Conservation (phyloP, 2,329 filamentous ascomycete genomes). For the Paecilomyces sp. region DNA sequence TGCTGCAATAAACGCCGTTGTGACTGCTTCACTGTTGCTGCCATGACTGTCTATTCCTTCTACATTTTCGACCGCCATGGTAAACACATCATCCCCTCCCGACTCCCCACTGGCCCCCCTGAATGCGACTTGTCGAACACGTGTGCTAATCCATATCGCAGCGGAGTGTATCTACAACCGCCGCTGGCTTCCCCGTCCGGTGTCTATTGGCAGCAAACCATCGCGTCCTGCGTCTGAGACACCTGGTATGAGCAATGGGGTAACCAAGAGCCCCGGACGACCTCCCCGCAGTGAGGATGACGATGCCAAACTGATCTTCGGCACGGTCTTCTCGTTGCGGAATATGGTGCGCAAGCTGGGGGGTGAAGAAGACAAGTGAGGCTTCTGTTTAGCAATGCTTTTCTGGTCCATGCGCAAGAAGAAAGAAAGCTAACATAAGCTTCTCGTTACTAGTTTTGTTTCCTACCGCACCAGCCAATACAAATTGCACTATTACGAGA, state of each 20-base stretch:
- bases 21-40: slow-evolving; percentile 16
- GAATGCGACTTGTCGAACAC: background rate
- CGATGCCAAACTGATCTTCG: slow-evolving; percentile 95
- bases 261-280: slow-evolving; percentile 25
- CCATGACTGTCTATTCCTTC: slow-evolving; percentile 93
- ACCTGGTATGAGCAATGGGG: slow-evolving; percentile 38
- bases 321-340: slow-evolving; percentile 88
- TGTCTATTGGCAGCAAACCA: slow-evolving; percentile 39
- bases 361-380: slow-evolving; percentile 72
- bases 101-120: background rate
- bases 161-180: slow-evolving; percentile 97
- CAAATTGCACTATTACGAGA: slow-evolving; percentile 99
- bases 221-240: slow-evolving; percentile 44
- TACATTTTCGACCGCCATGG: slow-evolving; percentile 99
- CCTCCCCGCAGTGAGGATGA: slow-evolving; percentile 56
- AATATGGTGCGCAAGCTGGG: slow-evolving; percentile 97
- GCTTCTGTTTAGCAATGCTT: background rate
- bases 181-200: slow-evolving; percentile 62
- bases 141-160: slow-evolving; percentile 30
- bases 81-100: slow-evolving; percentile 38
- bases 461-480: slow-evolving; percentile 90
- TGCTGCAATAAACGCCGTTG: background rate
- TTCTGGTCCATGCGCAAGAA: background rate
- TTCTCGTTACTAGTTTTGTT: slow-evolving; percentile 61
- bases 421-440: slow-evolving; percentile 8